These are phyloP conservation scores for Collybia sordida DNA, from an alignment of 768 basidiomycete species.

Conservation along the genomic window DNA sequence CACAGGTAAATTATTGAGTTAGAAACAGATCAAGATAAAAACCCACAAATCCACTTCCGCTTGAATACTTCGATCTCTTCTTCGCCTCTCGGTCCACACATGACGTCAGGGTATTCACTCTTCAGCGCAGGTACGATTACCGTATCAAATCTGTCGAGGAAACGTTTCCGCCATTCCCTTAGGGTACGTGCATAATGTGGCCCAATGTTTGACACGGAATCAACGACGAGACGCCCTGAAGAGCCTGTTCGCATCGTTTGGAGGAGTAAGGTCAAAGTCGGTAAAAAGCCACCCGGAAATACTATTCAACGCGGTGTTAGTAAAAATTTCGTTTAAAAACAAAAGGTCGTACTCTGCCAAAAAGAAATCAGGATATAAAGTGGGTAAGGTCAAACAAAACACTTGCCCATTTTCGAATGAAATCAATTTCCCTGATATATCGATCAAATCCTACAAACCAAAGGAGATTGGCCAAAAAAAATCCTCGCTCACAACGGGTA, in stretches of 20 bases:
- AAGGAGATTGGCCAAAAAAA: no score
- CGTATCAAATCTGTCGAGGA: conserved; percentile 55
- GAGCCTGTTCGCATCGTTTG: conserved; percentile 50
- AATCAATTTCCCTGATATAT: conserved; percentile 63
- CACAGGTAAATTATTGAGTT: conserved; percentile 9
- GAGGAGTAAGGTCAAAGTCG: conserved; percentile 59
- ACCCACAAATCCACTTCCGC: conserved; percentile 70
- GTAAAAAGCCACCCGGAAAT: conserved; percentile 72
- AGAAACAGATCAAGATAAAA: background rate
- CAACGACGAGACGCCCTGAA: conserved; percentile 55
- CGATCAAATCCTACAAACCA: conserved; percentile 45
- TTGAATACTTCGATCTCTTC: conserved; percentile 73
- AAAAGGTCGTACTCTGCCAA: conserved; percentile 23
- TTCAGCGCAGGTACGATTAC: conserved; percentile 59
- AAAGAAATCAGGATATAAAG: background rate
- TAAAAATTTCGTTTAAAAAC: background rate
- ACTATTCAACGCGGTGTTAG: conserved; percentile 30
- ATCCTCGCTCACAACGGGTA: conserved; percentile 17
- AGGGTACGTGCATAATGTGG: conserved; percentile 80
- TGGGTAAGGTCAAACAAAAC: background rate
- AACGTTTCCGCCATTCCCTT: conserved; percentile 71
- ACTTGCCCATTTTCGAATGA: conserved; percentile 76
- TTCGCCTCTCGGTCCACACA: conserved; percentile 38
- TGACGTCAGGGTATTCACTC: conserved; percentile 58
- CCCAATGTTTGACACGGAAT: conserved; percentile 69